Evolutionary conservation across 345 rosid genomes (phyloP).

Genomic region (Citrus maxima): DNA sequence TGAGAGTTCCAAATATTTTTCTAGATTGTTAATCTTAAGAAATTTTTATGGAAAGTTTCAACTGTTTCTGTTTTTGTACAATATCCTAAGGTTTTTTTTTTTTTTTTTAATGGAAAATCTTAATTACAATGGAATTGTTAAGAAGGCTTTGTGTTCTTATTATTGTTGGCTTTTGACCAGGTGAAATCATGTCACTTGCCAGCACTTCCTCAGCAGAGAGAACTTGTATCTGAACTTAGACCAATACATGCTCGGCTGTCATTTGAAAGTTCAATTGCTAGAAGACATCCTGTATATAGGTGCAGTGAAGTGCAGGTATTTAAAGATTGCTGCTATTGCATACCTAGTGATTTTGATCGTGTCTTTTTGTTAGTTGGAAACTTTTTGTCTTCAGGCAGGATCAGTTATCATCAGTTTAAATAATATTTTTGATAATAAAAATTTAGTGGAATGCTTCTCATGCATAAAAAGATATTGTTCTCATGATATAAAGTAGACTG

Average conservation of each 20-base stretch:
- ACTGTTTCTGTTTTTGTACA: no score
- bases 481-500: background rate
- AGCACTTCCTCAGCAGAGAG: conserved; percentile 63
- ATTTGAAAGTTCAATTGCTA: conserved; percentile 52
- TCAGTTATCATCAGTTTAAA: background rate
- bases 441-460: background rate
- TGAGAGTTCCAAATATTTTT: background rate
- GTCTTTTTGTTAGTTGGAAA: background rate
- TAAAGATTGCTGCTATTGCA: conserved; percentile 11
- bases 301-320: conserved; percentile 85
- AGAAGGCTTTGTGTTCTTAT: background rate
- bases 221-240: conserved; percentile 68
- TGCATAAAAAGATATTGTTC: background rate
- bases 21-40: background rate
- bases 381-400: background rate
- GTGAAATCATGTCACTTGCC: conserved; percentile 57
- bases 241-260: conserved; percentile 70
- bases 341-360: background rate
- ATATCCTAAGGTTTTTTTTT: background rate
- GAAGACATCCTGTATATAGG: conserved; percentile 74
- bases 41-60: no score
- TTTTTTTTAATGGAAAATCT: background rate
- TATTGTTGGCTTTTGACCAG: conserved; percentile 26
- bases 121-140: background rate
- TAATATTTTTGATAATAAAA: background rate